Evolutionary conservation across 805 yeast genomes (phyloP), one percentile per base, ranked within the genome.

Genomic region (Candida schatavii): DNA sequence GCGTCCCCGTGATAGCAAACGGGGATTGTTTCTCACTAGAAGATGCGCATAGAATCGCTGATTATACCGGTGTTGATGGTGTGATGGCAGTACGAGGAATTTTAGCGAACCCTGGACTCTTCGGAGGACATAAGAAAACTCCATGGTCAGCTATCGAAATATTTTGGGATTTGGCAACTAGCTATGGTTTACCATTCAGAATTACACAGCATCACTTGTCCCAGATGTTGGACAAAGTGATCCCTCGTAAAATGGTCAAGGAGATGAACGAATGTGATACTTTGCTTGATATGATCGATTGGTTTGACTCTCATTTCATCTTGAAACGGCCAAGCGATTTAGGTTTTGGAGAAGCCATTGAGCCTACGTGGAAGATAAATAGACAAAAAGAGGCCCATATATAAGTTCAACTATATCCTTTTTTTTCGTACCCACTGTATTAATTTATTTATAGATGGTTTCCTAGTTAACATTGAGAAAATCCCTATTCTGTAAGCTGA

Each of bases 1-100:
- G 50, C 3, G 80, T 84, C 0, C 98, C 97, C 0, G 89, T 93
- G 1, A 84, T 93, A n/a, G 97, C 98, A 2, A 93, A 93, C 56
- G 99, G 99, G n/a, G 98, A 93, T 62, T 90, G 96, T 55, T 85
- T 85, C 54, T 57, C 75, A 0, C 63, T 80, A 19, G 66, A 70
- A 14, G 96, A 88, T 57, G 83, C 85, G n/a, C 53, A 67, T 33
- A 56, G 59, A 15, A 90, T 91, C 21, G 78, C 79, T 0, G 65
- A 75, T 10, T 58, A 59, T 39, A 89, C 98, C 0, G 84, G 85
- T 1, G 88, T 80, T 31, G 93, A 88, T 57, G 99, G 98, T 5
- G 85, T 93, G 5, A 93, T 93, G 99, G 84, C 97, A 2, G 99
- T 87, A 1, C 68, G 99, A 46, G 99, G 99, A 0, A 69, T 88